Evolutionary conservation across 768 basidiomycete species (phyloP), one percentile per base, ranked within the genome.

Genomic region (Lentinula edodes): DNA sequence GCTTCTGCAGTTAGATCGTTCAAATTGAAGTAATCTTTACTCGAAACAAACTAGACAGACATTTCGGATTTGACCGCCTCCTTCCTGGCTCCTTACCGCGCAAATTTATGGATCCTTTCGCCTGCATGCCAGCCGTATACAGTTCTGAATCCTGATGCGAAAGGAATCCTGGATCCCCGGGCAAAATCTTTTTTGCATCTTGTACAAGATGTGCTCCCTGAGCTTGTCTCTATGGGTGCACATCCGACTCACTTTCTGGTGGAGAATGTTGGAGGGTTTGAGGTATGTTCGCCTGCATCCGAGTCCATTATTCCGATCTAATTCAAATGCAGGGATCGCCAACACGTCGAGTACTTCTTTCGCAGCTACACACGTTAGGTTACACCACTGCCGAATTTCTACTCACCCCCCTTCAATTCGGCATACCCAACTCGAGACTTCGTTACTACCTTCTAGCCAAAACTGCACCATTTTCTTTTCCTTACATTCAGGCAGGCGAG

Each of bases 81-180:
- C 2, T 71, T 75, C 15, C 72, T 93, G 6, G 74, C 78, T 12
- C 60, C 66, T 18, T 73, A 82, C 28, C 62, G 81, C 57, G 87
- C 89, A 16, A 72, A 86, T 63, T 69, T 91, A 5, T 93, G 91
- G 91, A 80, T 93, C 16, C 71, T 91, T 50, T 92, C 91, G 0
- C 91, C 91, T 5, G 84, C 90, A 6, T 93, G 91, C 70, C 91
- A 93, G 67, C 91, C 91, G 0, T 93, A 92, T 67, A 92, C 91
- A 0, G 82, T 90, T 2, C 74, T 93, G 56, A 91, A 90, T 67
- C 85, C 89, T 3, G 75, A 79, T 13, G 87, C 88, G 8, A 87
- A 86, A 74, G 90, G 88, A 9, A 82, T 80, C 7, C 73, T 74
- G 10, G 91, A 93, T 74, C 88, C 90, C 10, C 83, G 90, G 13